Conservation (phyloP, 441 rosid genomes). For the Kokia cookei region DNA sequence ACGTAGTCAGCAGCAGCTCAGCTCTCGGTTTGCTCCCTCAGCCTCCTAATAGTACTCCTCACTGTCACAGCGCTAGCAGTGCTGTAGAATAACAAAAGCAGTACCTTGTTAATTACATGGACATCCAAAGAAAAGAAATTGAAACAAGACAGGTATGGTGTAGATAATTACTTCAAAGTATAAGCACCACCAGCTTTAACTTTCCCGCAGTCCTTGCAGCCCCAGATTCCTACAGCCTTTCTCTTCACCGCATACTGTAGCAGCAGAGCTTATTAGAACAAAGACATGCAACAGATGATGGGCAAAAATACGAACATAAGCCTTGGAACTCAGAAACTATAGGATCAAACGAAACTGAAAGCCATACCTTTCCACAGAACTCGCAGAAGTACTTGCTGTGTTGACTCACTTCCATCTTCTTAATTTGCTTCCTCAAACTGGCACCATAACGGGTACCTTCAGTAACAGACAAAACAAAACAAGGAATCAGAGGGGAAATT, state of each 20-base stretch:
- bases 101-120: not conserved
- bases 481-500: not conserved
- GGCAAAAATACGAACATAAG: not conserved
- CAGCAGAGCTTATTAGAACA: not conserved
- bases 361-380: not conserved
- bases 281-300: not conserved
- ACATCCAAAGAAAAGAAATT: not conserved
- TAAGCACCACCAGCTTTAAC: conserved; percentile 93
- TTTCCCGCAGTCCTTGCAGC: conserved; percentile 88
- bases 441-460: not conserved
- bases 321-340: not conserved
- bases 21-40: conserved; percentile 94
- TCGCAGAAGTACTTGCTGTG: not conserved
- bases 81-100: conserved; percentile 16
- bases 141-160: not conserved
- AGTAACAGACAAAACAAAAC: not conserved
- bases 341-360: not conserved
- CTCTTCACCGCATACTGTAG: conserved; percentile 81
- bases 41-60: conserved; percentile 80
- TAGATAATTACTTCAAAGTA: conserved; percentile 60
- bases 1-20: conserved; percentile 12
- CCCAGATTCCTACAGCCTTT: conserved; percentile 88
- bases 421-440: not conserved
- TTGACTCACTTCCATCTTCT: not conserved
- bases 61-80: conserved; percentile 57